Base-by-base conservation (phyloP, 1,284 basidiomycete species). In the Crucibulum cyathiforme region DNA sequence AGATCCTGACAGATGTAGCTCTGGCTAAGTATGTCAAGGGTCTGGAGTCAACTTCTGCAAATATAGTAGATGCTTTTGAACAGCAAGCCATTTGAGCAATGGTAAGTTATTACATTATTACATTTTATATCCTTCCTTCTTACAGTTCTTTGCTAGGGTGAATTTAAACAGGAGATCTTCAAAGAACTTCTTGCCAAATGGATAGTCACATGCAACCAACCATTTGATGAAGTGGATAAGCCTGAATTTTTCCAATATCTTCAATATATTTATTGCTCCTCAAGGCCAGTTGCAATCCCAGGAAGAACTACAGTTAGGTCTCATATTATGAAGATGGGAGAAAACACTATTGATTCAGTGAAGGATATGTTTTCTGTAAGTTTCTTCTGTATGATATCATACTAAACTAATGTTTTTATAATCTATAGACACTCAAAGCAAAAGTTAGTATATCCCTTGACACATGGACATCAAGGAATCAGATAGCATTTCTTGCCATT, bases 401-500 rank as follows among this genome's bases (percentile, higher is more conserved):
- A 41, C 9, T 41, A 41, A 41, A n/a, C n/a, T n/a, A n/a, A n/a
- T n/a, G n/a, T 41, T 41, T 9, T 9, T 41, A 41, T 41, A 41
- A 41, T 41, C 9, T 9, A 9, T 41, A 41, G 39, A n/a, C 9
- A 41, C 39, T 41, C n/a, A n/a, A 41, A n/a, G 9, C 39, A 6
- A 52, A 57, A 39, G 38, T 60, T 1, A 52, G 38, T 12, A 35
- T 60, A 7, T 57, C 55, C 5, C 51, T 60, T 7, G 49, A 57
- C 47, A 50, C 58, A 34, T 60, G 58, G 58, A 60, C 58, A 7
- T 57, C 56, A 13, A 41, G 39, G 9, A 41, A 41, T n/a, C 39
- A 41, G 39, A 41, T 41, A 9, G n/a, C 39, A 41, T 41, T 51
- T 46, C 19, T 60, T 2, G 58, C 58, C 2, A 57, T 60, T 53